Evolutionary conservation across 2,329 filamentous ascomycete genomes (phyloP).

Genomic region (Zymoseptoria tritici): DNA sequence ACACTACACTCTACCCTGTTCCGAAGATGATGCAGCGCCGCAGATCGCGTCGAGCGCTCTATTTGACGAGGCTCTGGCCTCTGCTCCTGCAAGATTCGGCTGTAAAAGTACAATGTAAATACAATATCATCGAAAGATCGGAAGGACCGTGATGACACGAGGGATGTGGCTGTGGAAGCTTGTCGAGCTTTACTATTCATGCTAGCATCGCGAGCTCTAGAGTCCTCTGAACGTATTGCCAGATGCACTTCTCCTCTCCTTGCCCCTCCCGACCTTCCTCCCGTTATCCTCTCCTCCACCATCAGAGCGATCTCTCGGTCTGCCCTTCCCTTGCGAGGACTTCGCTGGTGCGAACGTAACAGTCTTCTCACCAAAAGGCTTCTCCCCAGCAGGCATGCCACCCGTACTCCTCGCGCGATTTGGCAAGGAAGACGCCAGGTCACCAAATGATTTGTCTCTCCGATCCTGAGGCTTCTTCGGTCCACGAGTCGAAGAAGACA

Average conservation of each 20-base stretch:
- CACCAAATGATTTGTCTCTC: conserved; percentile 51
- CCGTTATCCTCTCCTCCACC: conserved; percentile 24
- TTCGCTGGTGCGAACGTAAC: conserved; percentile 64
- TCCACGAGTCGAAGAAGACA: conserved; percentile 43
- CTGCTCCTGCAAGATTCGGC: neutral
- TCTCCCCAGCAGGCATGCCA: conserved; percentile 20
- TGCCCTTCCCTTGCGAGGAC: conserved; percentile 32
- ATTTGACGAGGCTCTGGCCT: neutral
- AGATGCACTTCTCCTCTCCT: conserved; percentile 63
- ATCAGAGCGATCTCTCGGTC: conserved; percentile 18
- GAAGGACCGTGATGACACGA: no score
- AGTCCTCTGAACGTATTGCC: conserved; percentile 66
- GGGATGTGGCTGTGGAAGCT: no score
- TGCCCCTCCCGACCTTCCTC: conserved; percentile 23
- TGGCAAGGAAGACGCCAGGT: conserved; percentile 41
- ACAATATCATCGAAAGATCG: neutral
- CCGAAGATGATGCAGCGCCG: neutral
- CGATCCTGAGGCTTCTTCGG: conserved; percentile 32
- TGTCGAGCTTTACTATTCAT: no score
- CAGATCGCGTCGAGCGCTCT: neutral
- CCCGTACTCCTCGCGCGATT: conserved; percentile 17
- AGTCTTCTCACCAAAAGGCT: conserved; percentile 48
- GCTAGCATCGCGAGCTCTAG: conserved; percentile 28
- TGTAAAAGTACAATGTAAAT: neutral
- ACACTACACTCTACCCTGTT: neutral